Evolutionary conservation across 192 early-diverging fungal species (phyloP).

Genomic region (Physocladia obscura): DNA sequence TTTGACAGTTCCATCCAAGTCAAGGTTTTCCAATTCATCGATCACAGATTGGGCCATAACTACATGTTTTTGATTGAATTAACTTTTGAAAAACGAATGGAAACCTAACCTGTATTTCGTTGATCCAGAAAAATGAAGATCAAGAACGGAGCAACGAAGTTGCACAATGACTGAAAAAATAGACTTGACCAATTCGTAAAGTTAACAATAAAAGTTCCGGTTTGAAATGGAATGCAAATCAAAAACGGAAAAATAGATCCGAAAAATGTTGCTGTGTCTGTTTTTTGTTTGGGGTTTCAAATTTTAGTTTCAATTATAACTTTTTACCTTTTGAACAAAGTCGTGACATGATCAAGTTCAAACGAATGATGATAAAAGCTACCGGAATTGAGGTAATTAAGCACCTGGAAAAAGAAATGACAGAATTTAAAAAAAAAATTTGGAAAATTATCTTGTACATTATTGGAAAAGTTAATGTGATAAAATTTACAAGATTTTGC

Average conservation of each 20-base stretch:
- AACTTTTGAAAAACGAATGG: not conserved
- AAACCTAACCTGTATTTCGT: slow-evolving; percentile 35
- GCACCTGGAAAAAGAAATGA: not conserved
- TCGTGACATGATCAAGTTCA: slow-evolving; percentile 54
- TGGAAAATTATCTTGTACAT: slow-evolving; percentile 7
- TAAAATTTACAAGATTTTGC: slow-evolving; percentile 27
- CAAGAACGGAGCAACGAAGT: slow-evolving; percentile 68
- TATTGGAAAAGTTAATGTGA: slow-evolving; percentile 41
- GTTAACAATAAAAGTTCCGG: slow-evolving; percentile 53
- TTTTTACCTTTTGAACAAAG: slow-evolving; percentile 44
- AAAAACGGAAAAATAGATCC: slow-evolving; percentile 63
- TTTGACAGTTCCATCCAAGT: slow-evolving; percentile 44
- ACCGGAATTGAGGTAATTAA: slow-evolving; percentile 71
- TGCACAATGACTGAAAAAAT: slow-evolving; percentile 64
- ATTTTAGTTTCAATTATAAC: slow-evolving; percentile 7
- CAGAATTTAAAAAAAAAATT: not conserved
- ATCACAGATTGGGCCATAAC: slow-evolving; percentile 53
- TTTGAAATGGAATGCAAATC: slow-evolving; percentile 67
- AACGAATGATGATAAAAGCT: slow-evolving; percentile 65
- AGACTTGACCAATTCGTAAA: slow-evolving; percentile 66
- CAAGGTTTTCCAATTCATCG: slow-evolving; percentile 52
- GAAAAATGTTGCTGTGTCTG: slow-evolving; percentile 53
- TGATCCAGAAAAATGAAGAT: slow-evolving; percentile 61
- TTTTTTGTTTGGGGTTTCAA: not conserved
- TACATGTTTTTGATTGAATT: slow-evolving; percentile 4